Evolutionary conservation across 2,329 filamentous ascomycete species (phyloP).

Genomic region (Penicillium brevicompactum): DNA sequence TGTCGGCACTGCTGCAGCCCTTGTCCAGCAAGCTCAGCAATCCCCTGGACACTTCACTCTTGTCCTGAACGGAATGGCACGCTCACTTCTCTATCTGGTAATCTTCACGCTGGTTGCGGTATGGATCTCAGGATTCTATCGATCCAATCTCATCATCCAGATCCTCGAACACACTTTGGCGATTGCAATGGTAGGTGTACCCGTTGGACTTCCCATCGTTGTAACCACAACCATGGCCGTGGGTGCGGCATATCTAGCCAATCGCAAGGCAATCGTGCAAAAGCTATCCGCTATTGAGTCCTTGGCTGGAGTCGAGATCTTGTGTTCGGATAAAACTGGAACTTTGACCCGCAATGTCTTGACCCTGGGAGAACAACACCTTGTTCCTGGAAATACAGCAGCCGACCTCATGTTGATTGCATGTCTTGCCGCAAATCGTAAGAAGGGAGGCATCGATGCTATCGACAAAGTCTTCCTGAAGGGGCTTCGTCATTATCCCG

Average conservation of each 20-base stretch:
- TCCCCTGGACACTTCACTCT: slow-evolving; percentile 84
- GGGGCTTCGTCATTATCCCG: slow-evolving; percentile 77
- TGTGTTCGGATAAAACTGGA: slow-evolving; percentile 93
- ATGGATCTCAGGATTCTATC: slow-evolving; percentile 87
- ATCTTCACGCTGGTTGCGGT: slow-evolving; percentile 78
- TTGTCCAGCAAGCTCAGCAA: slow-evolving; percentile 74
- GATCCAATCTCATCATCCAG: slow-evolving; percentile 74
- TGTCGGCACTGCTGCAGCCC: slow-evolving; percentile 82
- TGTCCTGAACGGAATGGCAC: slow-evolving; percentile 85
- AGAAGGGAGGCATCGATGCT: slow-evolving; percentile 93
- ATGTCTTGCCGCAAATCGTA: slow-evolving; percentile 84
- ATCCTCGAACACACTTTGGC: slow-evolving; percentile 85
- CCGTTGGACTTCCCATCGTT: slow-evolving; percentile 89
- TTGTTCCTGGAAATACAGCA: slow-evolving; percentile 76
- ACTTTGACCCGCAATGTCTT: slow-evolving; percentile 95
- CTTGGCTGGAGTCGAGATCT: slow-evolving; percentile 87
- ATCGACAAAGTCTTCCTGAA: slow-evolving; percentile 96
- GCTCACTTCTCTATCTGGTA: slow-evolving; percentile 76
- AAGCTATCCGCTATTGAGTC: slow-evolving; percentile 92
- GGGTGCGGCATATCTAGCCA: slow-evolving; percentile 85
- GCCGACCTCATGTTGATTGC: slow-evolving; percentile 92
- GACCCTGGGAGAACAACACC: slow-evolving; percentile 81
- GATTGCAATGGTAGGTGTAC: slow-evolving; percentile 89
- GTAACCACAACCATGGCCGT: slow-evolving; percentile 95
- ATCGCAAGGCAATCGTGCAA: slow-evolving; percentile 91